Base-by-base conservation (phyloP, 2,329 filamentous ascomycete species). In the Metarhizium guizhouense region DNA sequence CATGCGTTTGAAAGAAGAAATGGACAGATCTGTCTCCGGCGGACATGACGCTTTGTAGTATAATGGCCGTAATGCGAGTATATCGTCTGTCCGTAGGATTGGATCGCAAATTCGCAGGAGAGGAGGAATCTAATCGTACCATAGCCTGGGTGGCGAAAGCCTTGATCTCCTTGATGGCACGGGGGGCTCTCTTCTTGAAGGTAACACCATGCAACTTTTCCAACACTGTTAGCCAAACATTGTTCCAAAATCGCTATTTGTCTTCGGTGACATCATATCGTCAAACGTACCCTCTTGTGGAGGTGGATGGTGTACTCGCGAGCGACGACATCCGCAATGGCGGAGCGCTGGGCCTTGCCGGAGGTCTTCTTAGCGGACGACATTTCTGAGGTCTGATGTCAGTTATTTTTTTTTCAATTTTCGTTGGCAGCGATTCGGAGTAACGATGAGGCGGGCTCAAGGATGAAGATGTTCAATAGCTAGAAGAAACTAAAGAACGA, bases 281-380 rank as follows among this genome's bases (percentile, higher is more conserved):
- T 32, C 13, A 25, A 51, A 73, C 70, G 57, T 72, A 74, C 71
- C 64, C 93, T 88, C 89, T 96, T 97, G 90, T 99, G 94, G 71
- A 99, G 82, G 86, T 99, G 93, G 82, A 99, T 97, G 79, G 94
- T 99, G 87, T 99, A 99, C 84, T 99, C 95, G 85, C 94, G 90
- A 72, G 94, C 87, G 77, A 99, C 93, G 75, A 99, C 95, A 80
- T 99, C 93, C 79, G 90, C 87, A 78, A 99, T 96, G 82, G 95
- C 95, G 78, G 90, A 96, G 75, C 92, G 90, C 79, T 83, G 73
- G 63, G 65, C 60, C 67, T 70, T 72, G 63, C 68, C 68, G 58
- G 69, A 61, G 62, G 68, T 64, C 69, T 72, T 73, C 62, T 67
- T 67, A 52, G 60, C 68, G 65, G 72, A 70, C 68, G 72, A 73